phyloP scores from a whole-genome alignment of 2,329 filamentous ascomycete species.

The Xylaria sp. region DNA sequence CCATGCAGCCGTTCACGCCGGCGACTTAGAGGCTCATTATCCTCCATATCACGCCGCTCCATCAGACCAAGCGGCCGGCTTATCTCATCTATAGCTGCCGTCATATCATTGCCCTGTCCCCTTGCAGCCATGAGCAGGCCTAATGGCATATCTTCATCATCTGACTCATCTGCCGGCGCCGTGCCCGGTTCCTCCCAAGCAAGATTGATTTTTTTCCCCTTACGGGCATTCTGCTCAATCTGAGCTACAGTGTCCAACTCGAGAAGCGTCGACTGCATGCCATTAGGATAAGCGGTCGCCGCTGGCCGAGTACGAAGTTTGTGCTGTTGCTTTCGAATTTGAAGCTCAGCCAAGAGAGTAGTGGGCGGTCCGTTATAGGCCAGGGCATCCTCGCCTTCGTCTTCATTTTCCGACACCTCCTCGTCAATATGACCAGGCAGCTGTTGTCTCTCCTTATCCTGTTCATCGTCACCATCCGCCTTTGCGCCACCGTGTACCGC shows the following conservation, averaged over 20 bases:
- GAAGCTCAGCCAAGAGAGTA: slow-evolving; percentile 88
- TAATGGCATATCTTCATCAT: slow-evolving; percentile 72
- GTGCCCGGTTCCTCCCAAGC: slow-evolving; percentile 72
- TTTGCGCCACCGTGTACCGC: slow-evolving; percentile 16
- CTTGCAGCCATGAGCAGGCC: slow-evolving; percentile 74
- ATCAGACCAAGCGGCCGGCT: slow-evolving; percentile 73
- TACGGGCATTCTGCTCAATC: slow-evolving; percentile 74
- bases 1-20: slow-evolving; percentile 77
- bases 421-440: slow-evolving; percentile 33
- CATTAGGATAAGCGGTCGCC: slow-evolving; percentile 64
- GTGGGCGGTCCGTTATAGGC: slow-evolving; percentile 75
- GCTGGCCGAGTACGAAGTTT: slow-evolving; percentile 76
- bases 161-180: slow-evolving; percentile 29
- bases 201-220: slow-evolving; percentile 76
- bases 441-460: slow-evolving; percentile 33
- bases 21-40: slow-evolving; percentile 84
- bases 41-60: slow-evolving; percentile 82
- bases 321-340: slow-evolving; percentile 86
- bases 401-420: slow-evolving; percentile 44
- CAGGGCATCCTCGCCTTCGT: slow-evolving; percentile 51
- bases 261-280: slow-evolving; percentile 88
- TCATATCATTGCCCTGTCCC: slow-evolving; percentile 52
- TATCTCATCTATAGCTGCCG: slow-evolving; percentile 55
- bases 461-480: slow-evolving; percentile 10
- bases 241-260: slow-evolving; percentile 90